A percentile compares a stretch with the other conserved stretches of the same genome.
phyloP scores from a whole-genome alignment of 2,329 filamentous ascomycete genomes.

The Alternaria panax region DNA sequence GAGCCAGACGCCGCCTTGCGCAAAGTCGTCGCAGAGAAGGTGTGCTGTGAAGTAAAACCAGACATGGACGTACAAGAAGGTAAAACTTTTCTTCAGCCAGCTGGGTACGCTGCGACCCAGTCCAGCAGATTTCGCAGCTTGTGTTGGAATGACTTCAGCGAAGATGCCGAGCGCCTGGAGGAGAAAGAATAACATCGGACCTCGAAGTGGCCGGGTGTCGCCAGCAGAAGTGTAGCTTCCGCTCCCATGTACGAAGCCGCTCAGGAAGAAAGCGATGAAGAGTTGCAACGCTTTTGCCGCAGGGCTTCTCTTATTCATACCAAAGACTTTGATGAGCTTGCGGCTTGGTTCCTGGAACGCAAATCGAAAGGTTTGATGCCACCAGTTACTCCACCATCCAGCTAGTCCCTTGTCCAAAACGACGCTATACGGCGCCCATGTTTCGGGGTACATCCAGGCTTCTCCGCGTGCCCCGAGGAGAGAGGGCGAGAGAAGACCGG shows the following conservation, averaged over 20 bases:
- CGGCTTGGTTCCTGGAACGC: conserved; percentile 69
- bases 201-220: conserved; percentile 55
- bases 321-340: conserved; percentile 52
- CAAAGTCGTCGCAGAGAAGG: conserved; percentile 78
- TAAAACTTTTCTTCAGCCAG: conserved; percentile 60
- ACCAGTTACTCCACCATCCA: conserved; percentile 85
- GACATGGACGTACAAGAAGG: conserved; percentile 65
- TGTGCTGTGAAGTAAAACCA: conserved; percentile 75
- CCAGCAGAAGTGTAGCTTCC: conserved; percentile 74
- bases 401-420: conserved; percentile 74
- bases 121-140: conserved; percentile 44
- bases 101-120: conserved; percentile 53
- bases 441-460: conserved; percentile 68
- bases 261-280: conserved; percentile 68
- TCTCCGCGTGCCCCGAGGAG: conserved; percentile 67
- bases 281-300: conserved; percentile 52
- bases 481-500: conserved; percentile 64
- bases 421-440: conserved; percentile 61
- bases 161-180: conserved; percentile 72
- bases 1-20: conserved; percentile 76
- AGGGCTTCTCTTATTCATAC: conserved; percentile 42
- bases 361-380: conserved; percentile 89
- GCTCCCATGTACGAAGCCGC: conserved; percentile 72
- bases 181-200: conserved; percentile 72
- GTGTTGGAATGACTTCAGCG: conserved; percentile 56